Base-by-base conservation (phyloP, 164 flowering plant genomes). In the Platanus orientalis region DNA sequence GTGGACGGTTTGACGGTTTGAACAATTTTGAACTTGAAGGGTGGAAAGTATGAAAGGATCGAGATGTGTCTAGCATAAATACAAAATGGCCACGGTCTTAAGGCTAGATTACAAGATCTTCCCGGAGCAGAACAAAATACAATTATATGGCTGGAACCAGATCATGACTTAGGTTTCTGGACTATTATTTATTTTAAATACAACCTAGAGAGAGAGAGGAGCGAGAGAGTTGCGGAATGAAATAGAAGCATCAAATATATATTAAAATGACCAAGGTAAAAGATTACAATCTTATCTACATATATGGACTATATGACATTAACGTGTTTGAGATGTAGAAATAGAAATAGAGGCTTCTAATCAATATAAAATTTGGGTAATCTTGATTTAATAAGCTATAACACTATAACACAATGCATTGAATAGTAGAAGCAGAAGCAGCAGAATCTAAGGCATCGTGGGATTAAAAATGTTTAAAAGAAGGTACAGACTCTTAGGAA, bases 191-290 rank as follows among this genome's bases (percentile, higher is more conserved):
- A n/a, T n/a, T n/a, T n/a, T n/a, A n/a, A n/a, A n/a, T n/a, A n/a
- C n/a, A n/a, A n/a, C n/a, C n/a, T n/a, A n/a, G n/a, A n/a, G n/a
- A n/a, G n/a, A n/a, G n/a, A n/a, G n/a, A n/a, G n/a, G 69, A 69
- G 52, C 65, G 53, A 49, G 65, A 62, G 73, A 13, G 62, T 80
- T 80, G 78, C 73, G 82, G 77, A 77, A 75, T 60, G 84, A 94
- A 87, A 85, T 84, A 85, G 92, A 89, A 86, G 70, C 89, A 87
- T 81, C 92, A 83, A 73, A 89, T 62, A 17, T 12, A 62, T 83
- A 68, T 82, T 84, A 79, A 81, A 71, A 69, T 53, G 64, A 56
- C 63, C 78, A 48, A 73, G 67, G 42, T 69, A 53, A 69, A 71
- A 34, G 77, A 78, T 72, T 69, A 68, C 78, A 65, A 78, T 45